Evolutionary conservation across 2,329 filamentous ascomycete species (phyloP).

Genomic region (Trichoderma polysporum): DNA sequence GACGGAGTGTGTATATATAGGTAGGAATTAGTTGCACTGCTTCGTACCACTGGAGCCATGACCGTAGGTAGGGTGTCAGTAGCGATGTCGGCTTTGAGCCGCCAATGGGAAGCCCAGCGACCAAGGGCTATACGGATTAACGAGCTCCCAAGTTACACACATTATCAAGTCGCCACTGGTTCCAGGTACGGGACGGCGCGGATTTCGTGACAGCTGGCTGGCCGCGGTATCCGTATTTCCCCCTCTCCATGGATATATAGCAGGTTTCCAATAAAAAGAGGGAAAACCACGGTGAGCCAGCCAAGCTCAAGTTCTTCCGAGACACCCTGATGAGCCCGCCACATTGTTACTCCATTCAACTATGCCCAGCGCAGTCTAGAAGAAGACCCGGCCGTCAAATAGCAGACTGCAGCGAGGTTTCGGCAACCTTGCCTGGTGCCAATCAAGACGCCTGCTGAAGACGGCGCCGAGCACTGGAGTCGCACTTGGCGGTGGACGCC

Average conservation of each 20-base stretch:
- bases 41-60: no score
- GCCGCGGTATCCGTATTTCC: neutral
- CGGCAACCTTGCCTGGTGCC: neutral
- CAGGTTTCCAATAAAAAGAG: neutral
- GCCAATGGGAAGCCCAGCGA: neutral
- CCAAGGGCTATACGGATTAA: neutral
- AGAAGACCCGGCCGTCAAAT: neutral
- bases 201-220: neutral
- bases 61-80: neutral
- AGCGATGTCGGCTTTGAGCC: neutral
- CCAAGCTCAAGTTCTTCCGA: neutral
- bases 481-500: neutral
- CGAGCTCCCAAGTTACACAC: neutral
- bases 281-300: neutral
- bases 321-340: conserved; percentile 14
- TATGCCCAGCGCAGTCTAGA: conserved; percentile 12
- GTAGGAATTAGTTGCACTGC: no score
- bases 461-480: neutral
- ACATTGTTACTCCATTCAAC: neutral
- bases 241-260: neutral
- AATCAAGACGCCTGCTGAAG: neutral
- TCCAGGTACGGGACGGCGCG: neutral
- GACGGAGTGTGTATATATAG: no score
- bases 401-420: neutral
- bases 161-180: neutral